A percentile compares a stretch with the other conserved stretches of the same genome.
phyloP scores from a whole-genome alignment of 1,284 basidiomycete species.

The Apiotrichum laibachii region DNA sequence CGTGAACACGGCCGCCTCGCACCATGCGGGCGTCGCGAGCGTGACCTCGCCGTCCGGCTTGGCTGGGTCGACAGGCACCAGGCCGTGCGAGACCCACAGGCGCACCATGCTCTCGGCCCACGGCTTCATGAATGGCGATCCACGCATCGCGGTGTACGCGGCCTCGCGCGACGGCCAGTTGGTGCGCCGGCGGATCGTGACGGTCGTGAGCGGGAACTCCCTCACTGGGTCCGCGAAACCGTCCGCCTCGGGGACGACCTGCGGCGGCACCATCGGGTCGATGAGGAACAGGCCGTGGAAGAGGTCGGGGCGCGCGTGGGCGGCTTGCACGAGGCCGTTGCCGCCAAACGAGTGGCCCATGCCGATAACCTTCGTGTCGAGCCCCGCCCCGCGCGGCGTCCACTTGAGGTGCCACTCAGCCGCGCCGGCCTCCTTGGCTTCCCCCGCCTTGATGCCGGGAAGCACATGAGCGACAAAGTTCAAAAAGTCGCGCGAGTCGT shows the following conservation, averaged over 20 bases:
- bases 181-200: conserved; percentile 7
- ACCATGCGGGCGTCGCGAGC: conserved; percentile 37
- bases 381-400: conserved; percentile 34
- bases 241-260: conserved; percentile 67
- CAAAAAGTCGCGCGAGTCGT: conserved; percentile 49
- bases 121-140: conserved; percentile 43
- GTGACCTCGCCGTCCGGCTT: conserved; percentile 21
- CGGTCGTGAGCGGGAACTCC: conserved; percentile 50
- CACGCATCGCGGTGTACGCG: conserved; percentile 17
- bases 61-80: conserved; percentile 50
- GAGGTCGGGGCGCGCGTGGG: conserved; percentile 62
- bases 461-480: conserved; percentile 50
- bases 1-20: conserved; percentile 38
- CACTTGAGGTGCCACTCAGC: conserved; percentile 43
- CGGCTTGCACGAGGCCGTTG: conserved; percentile 54
- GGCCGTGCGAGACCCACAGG: conserved; percentile 62
- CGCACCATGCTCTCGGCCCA: conserved; percentile 63
- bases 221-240: conserved; percentile 70
- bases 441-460: conserved; percentile 32
- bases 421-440: not conserved
- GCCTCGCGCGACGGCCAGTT: conserved; percentile 10
- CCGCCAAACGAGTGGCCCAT: conserved; percentile 14
- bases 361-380: conserved; percentile 10
- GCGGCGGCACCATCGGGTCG: conserved; percentile 65
- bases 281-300: conserved; percentile 72